Base-by-base conservation (phyloP, 2,329 filamentous ascomycete species). In the Colletotrichum somersetense region DNA sequence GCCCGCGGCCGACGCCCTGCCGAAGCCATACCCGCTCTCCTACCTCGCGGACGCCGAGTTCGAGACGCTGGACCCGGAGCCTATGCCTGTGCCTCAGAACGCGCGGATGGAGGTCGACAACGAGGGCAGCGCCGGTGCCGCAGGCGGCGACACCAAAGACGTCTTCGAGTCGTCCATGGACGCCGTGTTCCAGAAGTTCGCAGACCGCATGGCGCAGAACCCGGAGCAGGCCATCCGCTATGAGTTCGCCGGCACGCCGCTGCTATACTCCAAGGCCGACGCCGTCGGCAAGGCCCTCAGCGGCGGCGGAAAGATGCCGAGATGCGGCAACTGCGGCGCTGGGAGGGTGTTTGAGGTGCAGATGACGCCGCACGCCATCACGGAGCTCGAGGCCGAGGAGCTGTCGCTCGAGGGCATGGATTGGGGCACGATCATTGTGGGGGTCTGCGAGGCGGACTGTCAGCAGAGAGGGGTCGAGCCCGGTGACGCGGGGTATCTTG, bases 371-470 rank as follows among this genome's bases (percentile, higher is more conserved):
- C 93, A 97, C 79, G 92, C 95, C 3, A 99, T 99, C 77, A 90
- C 91, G 40, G 93, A 97, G 85, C 85, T 98, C 66, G 96, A 98
- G 84, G 91, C 88, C 12, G 93, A 95, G 53, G 91, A 92, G 68
- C 80, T 91, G 76, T 89, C 88, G 50, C 78, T 92, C 26, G 88
- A 97, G 85, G 96, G 95, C 0, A 99, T 99, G 96, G 96, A 99
- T 78, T 99, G 96, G 96, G 96, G 96, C 0, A 98, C 95, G 0
- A 88, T 99, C 11, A 90, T 99, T 70, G 85, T 98, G 48, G 95
- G 91, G 0, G 94, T 97, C 10, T 99, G 96, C 80, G 89, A 88
- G 75, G 89, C 83, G 78, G 94, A 98, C 80, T 98, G 96, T 79
- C 86, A 88, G 77, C 89, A 90, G 20, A 81, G 81, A 7, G 88